Evolutionary conservation across 352 stramenopile genomes (phyloP).

Genomic region (Globisporangium nagaii): DNA sequence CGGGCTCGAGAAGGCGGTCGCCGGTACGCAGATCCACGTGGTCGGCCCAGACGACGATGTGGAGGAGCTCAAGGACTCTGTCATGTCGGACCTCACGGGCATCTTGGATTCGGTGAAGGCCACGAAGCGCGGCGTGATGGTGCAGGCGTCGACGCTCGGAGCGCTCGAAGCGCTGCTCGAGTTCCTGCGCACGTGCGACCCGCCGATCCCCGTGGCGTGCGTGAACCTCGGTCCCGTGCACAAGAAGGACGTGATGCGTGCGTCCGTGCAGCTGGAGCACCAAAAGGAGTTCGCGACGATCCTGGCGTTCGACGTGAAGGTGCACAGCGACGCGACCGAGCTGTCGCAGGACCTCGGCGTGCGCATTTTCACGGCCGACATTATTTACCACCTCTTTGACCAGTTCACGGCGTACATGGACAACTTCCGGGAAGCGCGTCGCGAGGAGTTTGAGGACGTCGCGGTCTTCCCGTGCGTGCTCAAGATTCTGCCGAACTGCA

Average conservation of each 20-base stretch:
- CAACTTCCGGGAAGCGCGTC: slow-evolving; percentile 88
- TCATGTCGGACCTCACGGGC: slow-evolving; percentile 95
- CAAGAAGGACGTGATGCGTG: slow-evolving; percentile 98
- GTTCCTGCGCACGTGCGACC: slow-evolving; percentile 94
- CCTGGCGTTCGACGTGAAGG: slow-evolving; percentile 98
- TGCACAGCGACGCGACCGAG: slow-evolving; percentile 92
- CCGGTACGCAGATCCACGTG: slow-evolving; percentile 97
- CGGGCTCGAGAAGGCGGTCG: slow-evolving; percentile 97
- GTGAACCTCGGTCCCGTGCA: slow-evolving; percentile 98
- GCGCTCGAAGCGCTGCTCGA: slow-evolving; percentile 98
- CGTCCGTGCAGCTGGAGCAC: slow-evolving; percentile 98
- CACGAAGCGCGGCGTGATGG: slow-evolving; percentile 96
- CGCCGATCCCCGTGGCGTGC: slow-evolving; percentile 91
- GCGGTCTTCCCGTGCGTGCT: slow-evolving; percentile 94
- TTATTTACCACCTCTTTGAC: slow-evolving; percentile 99
- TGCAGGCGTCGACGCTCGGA: slow-evolving; percentile 98
- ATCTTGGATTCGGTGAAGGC: slow-evolving; percentile 95
- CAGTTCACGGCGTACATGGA: slow-evolving; percentile 98
- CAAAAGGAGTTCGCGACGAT: slow-evolving; percentile 96
- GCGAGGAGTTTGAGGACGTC: slow-evolving; percentile 90
- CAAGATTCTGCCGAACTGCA: slow-evolving; percentile 96
- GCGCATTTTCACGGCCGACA: slow-evolving; percentile 99
- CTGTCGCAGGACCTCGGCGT: slow-evolving; percentile 92
- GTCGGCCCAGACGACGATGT: slow-evolving; percentile 95
- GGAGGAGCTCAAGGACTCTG: slow-evolving; percentile 96